Percentiles rank a stretch among this genome's conserved stretches.
Conservation (phyloP, 495 filamentous ascomycete species). For the Saxophila tyrrhenica region DNA sequence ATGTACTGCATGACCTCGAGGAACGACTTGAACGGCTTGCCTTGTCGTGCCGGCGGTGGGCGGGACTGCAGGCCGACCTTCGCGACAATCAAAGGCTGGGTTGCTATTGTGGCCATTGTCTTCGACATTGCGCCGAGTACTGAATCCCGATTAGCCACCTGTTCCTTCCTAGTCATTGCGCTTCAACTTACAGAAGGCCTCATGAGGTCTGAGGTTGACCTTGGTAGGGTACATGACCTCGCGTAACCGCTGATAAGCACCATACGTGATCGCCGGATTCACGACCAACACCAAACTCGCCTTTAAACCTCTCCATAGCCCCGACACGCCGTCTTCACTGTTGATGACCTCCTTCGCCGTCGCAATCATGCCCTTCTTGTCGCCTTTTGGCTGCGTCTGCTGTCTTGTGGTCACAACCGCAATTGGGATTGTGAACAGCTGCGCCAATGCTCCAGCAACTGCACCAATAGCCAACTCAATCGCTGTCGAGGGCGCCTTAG, state of each 20-base stretch:
- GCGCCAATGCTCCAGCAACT: conserved; percentile 77
- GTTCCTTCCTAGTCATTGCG: not conserved
- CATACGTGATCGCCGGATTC: conserved; percentile 97
- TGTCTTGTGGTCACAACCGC: conserved; percentile 91
- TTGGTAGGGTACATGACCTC: conserved; percentile 68
- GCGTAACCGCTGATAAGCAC: conserved; percentile 86
- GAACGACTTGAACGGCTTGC: conserved; percentile 92
- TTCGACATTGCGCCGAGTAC: conserved; percentile 92
- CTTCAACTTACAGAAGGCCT: conserved; percentile 74
- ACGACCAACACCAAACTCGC: conserved; percentile 93
- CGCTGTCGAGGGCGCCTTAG: conserved; percentile 63
- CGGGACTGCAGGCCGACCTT: conserved; percentile 94
- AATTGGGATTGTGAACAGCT: conserved; percentile 93
- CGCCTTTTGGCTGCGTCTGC: conserved; percentile 76
- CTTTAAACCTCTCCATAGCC: conserved; percentile 91
- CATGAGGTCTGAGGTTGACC: conserved; percentile 64
- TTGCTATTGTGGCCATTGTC: conserved; percentile 78
- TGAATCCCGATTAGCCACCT: conserved; percentile 24
- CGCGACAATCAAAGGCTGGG: conserved; percentile 93
- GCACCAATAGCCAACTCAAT: conserved; percentile 82
- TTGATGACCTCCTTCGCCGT: conserved; percentile 82
- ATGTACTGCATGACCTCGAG: conserved; percentile 92
- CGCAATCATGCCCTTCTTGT: conserved; percentile 77
- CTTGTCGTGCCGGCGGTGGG: conserved; percentile 69
- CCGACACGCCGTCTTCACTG: conserved; percentile 79